A percentile compares a stretch with the other conserved stretches of the same genome.
Evolutionary conservation across 805 yeast species (phyloP).

Genomic region (Sugiyamaella valdiviana): DNA sequence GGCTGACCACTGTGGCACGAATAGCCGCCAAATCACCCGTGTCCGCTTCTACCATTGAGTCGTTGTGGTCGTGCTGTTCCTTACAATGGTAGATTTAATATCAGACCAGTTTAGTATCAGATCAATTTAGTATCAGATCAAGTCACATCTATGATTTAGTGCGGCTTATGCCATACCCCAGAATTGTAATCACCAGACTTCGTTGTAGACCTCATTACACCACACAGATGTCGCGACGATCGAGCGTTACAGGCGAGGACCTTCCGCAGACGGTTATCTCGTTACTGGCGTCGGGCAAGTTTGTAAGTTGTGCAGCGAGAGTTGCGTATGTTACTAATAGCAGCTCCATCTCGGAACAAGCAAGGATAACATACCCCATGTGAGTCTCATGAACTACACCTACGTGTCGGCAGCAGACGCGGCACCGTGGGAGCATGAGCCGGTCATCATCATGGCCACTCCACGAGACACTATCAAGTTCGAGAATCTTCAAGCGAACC

Average conservation of each 20-base stretch:
- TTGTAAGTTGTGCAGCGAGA: constrained; percentile 7
- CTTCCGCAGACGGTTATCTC: constrained; percentile 10
- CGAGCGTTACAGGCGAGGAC: neutral
- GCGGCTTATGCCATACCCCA: too few species aligned
- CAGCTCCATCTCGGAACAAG: constrained; percentile 80
- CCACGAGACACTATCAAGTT: constrained; percentile 68
- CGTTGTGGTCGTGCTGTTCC: too few species aligned
- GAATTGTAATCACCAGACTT: too few species aligned
- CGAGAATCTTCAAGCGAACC: constrained; percentile 60
- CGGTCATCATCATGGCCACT: constrained; percentile 65
- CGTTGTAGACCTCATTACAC: neutral
- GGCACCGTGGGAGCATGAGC: constrained; percentile 35
- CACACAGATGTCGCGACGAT: neutral
- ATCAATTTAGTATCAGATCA: too few species aligned
- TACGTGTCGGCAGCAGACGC: constrained; percentile 39
- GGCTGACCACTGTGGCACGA: neutral
- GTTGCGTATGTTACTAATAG: neutral
- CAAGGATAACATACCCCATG: constrained; percentile 69
- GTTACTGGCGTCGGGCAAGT: constrained; percentile 11
- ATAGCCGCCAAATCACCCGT: neutral
- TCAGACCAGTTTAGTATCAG: neutral
- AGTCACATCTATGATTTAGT: too few species aligned
- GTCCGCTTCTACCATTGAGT: neutral
- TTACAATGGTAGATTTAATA: neutral
- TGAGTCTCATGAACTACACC: constrained; percentile 85